Evolutionary conservation across 2,329 filamentous ascomycete species (phyloP), one percentile per base, ranked within the genome.

Genomic region (Scedosporium minutisporum): DNA sequence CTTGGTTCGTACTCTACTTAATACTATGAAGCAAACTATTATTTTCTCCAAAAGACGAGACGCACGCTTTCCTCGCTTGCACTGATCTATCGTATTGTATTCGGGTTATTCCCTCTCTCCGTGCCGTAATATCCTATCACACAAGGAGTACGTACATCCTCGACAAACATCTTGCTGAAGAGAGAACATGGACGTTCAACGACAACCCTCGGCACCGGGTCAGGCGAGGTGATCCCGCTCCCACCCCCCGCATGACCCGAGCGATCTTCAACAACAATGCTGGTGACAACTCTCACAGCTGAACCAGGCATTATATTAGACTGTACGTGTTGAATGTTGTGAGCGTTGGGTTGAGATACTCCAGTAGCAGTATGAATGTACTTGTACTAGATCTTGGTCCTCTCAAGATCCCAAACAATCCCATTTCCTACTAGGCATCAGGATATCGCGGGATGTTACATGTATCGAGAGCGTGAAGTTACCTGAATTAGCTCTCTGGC

Each of bases 191-290:
- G 16, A 51, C 16, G n/a, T n/a, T 18, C 46, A 9, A 23, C n/a
- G 3, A 18, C 46, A 51, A 18, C 27, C 55, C 27, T 38, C 55
- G 16, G 55, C 14, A 33, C 48, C 33, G 29, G 48, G 51, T 62
- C 60, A 62, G 46, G 60, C 60, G 60, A 62, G 60, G 33, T 41
- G 23, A 62, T 57, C 18, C 60, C 51, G 48, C 53, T 29, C 23
- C 51, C n/a, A 21, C 51, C 51, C 23, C 51, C 51, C 60, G 33
- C 51, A 62, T 62, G 60, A 62, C 60, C 53, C 23, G 12, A 16
- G 41, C 16, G 33, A 42, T 38, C 38, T 59, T 42, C 21, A 59
- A 42, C n/a, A 57, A 27, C 21, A 57, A 44, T 42, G 12, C 51
- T 55, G 23, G 18, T 23, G 44, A n/a, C 44, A 48, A 48, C 44